phyloP scores from a whole-genome alignment of 2,329 filamentous ascomycete genomes.

The Hyphodiscus sp. region DNA sequence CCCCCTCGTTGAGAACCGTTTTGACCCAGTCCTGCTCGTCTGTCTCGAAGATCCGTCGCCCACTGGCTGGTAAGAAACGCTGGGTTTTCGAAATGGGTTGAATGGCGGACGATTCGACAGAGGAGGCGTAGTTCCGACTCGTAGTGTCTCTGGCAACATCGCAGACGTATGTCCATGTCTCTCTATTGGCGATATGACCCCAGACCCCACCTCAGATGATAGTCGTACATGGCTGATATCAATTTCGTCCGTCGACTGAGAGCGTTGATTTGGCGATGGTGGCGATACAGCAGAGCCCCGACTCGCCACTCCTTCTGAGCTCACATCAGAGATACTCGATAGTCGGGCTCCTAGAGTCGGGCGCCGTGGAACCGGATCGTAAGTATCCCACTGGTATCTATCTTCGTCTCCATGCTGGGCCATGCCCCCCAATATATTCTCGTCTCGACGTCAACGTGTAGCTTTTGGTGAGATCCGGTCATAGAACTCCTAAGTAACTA shows the following conservation, averaged over 20 bases:
- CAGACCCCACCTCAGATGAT: slow-evolving; percentile 9
- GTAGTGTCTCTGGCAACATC: slow-evolving; percentile 17
- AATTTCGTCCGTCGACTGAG: slow-evolving; percentile 16
- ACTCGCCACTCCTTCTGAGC: slow-evolving; percentile 12
- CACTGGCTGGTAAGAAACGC: slow-evolving; percentile 17
- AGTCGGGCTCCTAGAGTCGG: slow-evolving; percentile 1
- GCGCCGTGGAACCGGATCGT: not conserved
- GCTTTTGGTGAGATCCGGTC: not conserved
- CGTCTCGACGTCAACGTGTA: not conserved
- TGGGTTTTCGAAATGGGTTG: slow-evolving; percentile 17
- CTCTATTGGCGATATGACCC: slow-evolving; percentile 6
- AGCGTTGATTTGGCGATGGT: slow-evolving; percentile 10
- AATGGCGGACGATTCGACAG: slow-evolving; percentile 5
- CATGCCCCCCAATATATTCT: not conserved
- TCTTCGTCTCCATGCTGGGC: not conserved
- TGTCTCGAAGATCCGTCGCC: not conserved
- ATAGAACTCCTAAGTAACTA: not conserved
- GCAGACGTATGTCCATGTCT: slow-evolving; percentile 7
- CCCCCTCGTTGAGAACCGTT: slow-evolving; percentile 15
- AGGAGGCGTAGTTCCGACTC: slow-evolving; percentile 17
- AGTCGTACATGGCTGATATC: slow-evolving; percentile 24
- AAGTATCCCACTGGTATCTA: not conserved
- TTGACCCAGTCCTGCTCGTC: not conserved
- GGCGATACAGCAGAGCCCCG: slow-evolving; percentile 18
- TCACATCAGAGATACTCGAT: slow-evolving; percentile 9